Base-by-base conservation (phyloP, 805 yeast genomes). In the Candida quercuum region DNA sequence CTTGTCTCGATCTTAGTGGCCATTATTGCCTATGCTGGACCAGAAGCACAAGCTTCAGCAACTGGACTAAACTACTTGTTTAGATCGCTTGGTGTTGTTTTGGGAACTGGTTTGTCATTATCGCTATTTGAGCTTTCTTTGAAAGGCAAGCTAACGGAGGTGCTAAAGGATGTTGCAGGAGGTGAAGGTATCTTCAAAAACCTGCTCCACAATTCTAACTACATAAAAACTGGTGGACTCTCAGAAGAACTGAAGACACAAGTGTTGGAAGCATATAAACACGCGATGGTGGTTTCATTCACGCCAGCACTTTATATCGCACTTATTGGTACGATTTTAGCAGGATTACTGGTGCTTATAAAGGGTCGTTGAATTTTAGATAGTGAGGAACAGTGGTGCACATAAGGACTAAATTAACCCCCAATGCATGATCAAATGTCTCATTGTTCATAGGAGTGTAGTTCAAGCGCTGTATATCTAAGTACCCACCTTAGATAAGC, bases 51-150 rank as follows among this genome's bases (percentile, higher is more conserved):
- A 43, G 71, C 71, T 2, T 44, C 63, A 6, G 66, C 66, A 14
- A 64, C 67, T 3, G 68, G 71, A 24, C 63, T 67, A 61, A 64
- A 60, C 37, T 67, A 64, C 39, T 49, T 66, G 35, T 65, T 66
- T 42, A 55, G 71, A 37, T 65, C 71, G 2, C 43, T 63, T 32
- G 72, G 71, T 5, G 57, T 63, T 28, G 68, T 64, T 11, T 40
- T 60, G 5, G 69, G 71, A 28, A 67, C 60, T 11, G 69, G 69
- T 12, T 44, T 62, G 7, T 36, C 62, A 1, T 44, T 65, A 20
- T 53, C 59, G 18, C 32, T 57, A 2, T 63, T 60, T 41, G 54
- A 54, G 29, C 45, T 14, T 7, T n/a, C 18, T 7, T 15, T 41
- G 7, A 10, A 15, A 3, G 10, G 15, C 10, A 28, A 15, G n/a